Evolutionary conservation across 805 yeast genomes (phyloP).

Genomic region (Komagataella populi): DNA sequence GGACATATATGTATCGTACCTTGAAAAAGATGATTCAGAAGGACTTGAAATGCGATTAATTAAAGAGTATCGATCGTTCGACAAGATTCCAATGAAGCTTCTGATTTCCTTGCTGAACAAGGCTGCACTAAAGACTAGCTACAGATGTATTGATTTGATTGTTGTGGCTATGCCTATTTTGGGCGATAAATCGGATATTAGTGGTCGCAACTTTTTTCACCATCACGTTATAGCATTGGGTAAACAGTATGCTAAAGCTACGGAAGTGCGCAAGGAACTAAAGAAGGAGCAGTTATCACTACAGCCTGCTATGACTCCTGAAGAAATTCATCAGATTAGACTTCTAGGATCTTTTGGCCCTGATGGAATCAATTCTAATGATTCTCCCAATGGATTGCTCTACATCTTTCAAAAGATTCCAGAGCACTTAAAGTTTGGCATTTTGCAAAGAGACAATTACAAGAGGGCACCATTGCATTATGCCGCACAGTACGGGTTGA

Average conservation of each 20-base stretch:
- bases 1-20: constrained; percentile 11
- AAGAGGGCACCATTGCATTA: constrained; percentile 82
- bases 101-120: constrained; percentile 51
- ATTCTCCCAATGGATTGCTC: constrained; percentile 42
- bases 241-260: constrained; percentile 31
- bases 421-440: constrained; percentile 33
- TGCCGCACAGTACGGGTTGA: constrained; percentile 76
- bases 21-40: constrained; percentile 16
- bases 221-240: constrained; percentile 73
- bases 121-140: constrained; percentile 43
- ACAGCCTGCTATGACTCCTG: constrained; percentile 41
- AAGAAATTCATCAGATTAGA: constrained; percentile 16
- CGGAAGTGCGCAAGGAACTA: constrained; percentile 5
- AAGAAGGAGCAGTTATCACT: constrained; percentile 9
- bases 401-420: constrained; percentile 47
- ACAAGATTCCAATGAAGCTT: constrained; percentile 37
- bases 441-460: constrained; percentile 62
- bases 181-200: constrained; percentile 58
- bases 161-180: constrained; percentile 36
- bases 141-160: constrained; percentile 42
- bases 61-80: constrained; percentile 27
- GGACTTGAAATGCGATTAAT: constrained; percentile 30
- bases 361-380: constrained; percentile 48
- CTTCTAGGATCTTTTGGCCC: constrained; percentile 43
- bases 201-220: constrained; percentile 76